These are phyloP conservation scores for Leishmania lainsoni DNA, from an alignment of 208 protist genomes.

Conservation along the genomic window DNA sequence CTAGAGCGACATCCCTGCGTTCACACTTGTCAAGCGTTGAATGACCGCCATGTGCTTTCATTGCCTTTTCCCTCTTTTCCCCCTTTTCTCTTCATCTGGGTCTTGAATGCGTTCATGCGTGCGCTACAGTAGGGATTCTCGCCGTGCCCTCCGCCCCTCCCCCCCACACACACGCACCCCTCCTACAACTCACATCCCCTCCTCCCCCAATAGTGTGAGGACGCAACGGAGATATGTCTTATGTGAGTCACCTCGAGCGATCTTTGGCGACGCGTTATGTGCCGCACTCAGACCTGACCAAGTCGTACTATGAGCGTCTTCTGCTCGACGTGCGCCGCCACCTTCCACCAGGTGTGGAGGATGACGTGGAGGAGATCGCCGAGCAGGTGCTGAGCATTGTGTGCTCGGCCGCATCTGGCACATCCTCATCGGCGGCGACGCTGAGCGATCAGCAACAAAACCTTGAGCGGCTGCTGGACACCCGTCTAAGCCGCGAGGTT, in stretches of 20 bases:
- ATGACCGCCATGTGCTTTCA: not conserved
- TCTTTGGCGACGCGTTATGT: constrained; percentile 52
- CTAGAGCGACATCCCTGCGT: not conserved
- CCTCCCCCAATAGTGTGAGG: not conserved
- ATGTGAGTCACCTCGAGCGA: constrained; percentile 9
- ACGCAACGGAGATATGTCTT: constrained; percentile 19
- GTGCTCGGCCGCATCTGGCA: constrained; percentile 29
- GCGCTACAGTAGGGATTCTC: not conserved
- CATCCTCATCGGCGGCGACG: constrained; percentile 24
- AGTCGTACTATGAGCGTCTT: constrained; percentile 79
- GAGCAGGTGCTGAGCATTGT: constrained; percentile 78
- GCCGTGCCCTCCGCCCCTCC: not conserved
- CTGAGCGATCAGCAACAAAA: constrained; percentile 50
- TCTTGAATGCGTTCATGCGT: not conserved
- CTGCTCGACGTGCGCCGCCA: constrained; percentile 77
- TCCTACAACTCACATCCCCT: not conserved
- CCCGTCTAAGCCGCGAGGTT: constrained; percentile 59
- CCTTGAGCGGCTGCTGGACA: constrained; percentile 75
- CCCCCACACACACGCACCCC: not conserved
- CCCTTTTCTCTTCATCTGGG: not conserved
- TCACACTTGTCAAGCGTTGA: not conserved
- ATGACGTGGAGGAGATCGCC: constrained; percentile 79
- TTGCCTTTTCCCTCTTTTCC: not conserved
- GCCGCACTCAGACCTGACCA: constrained; percentile 75
- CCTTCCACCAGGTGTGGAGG: constrained; percentile 76